Evolutionary conservation across 495 filamentous ascomycete genomes (phyloP).

Genomic region (Lophium mytilinum): DNA sequence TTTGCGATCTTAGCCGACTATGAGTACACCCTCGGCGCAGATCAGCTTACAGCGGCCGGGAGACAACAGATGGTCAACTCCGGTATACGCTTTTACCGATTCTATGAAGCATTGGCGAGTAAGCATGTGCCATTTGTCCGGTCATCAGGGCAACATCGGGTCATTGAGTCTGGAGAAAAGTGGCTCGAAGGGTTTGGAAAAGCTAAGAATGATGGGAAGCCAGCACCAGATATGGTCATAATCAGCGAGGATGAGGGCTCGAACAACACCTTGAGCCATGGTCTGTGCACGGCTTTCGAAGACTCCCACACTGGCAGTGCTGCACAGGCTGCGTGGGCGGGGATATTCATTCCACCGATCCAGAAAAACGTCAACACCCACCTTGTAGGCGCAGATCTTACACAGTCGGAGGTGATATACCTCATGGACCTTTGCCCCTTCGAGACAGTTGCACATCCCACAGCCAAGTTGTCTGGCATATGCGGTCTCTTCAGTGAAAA

Average conservation of each 20-base stretch:
- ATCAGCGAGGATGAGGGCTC: slow-evolving; percentile 53
- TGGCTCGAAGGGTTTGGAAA: slow-evolving; percentile 64
- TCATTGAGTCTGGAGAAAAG: slow-evolving; percentile 62
- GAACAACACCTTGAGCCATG: slow-evolving; percentile 74
- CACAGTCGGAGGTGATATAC: slow-evolving; percentile 47
- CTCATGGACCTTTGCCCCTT: slow-evolving; percentile 87
- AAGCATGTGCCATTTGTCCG: slow-evolving; percentile 60
- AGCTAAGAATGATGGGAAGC: slow-evolving; percentile 42
- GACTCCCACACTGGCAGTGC: slow-evolving; percentile 38
- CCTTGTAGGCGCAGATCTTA: slow-evolving; percentile 54
- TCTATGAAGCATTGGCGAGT: slow-evolving; percentile 53
- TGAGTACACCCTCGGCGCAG: slow-evolving; percentile 62
- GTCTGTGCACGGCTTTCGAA: slow-evolving; percentile 58
- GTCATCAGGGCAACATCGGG: slow-evolving; percentile 59
- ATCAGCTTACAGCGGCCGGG: slow-evolving; percentile 67
- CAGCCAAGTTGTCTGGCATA: slow-evolving; percentile 49
- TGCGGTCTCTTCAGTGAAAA: slow-evolving; percentile 59
- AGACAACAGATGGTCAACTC: slow-evolving; percentile 66
- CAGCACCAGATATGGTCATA: slow-evolving; percentile 37
- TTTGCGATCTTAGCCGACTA: slow-evolving; percentile 61
- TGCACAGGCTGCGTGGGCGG: slow-evolving; percentile 46
- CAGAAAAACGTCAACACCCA: slow-evolving; percentile 51
- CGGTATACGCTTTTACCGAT: slow-evolving; percentile 62
- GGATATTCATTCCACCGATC: slow-evolving; percentile 54
- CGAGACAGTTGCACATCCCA: slow-evolving; percentile 53